Conservation (phyloP, 2,329 filamentous ascomycete genomes). For the Alternaria triticimaculans region DNA sequence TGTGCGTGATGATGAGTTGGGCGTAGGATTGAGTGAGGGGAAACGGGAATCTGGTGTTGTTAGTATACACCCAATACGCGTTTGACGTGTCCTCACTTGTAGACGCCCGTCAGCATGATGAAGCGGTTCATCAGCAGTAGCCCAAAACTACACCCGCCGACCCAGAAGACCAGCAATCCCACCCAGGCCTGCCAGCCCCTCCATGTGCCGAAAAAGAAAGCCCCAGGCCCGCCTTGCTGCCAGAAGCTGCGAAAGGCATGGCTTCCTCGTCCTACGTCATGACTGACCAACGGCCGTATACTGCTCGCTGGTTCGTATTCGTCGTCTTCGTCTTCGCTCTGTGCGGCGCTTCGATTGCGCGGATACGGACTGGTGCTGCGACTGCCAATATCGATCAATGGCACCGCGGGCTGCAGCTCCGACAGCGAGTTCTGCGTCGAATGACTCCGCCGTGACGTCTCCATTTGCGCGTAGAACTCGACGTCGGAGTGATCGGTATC, state of each 20-base stretch:
- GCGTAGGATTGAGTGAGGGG: slow-evolving; percentile 59
- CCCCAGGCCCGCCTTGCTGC: slow-evolving; percentile 55
- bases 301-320: slow-evolving; percentile 46
- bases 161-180: slow-evolving; percentile 56
- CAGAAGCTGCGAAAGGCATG: slow-evolving; percentile 28
- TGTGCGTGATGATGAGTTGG: slow-evolving; percentile 59
- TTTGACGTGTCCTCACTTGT: slow-evolving; percentile 38
- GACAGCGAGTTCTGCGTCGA: slow-evolving; percentile 42
- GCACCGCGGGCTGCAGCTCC: slow-evolving; percentile 50
- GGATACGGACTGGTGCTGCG: slow-evolving; percentile 55
- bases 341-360: slow-evolving; percentile 50
- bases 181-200: slow-evolving; percentile 58
- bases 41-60: slow-evolving; percentile 56
- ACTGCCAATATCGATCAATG: slow-evolving; percentile 53
- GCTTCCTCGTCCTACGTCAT: slow-evolving; percentile 37
- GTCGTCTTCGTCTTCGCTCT: slow-evolving; percentile 58
- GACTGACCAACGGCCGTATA: slow-evolving; percentile 48
- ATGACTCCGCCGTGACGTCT: slow-evolving; percentile 29
- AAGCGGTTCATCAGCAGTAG: slow-evolving; percentile 60
- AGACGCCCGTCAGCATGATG: slow-evolving; percentile 58
- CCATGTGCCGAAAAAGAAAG: slow-evolving; percentile 57
- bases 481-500: slow-evolving; percentile 46
- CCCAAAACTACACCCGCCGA: slow-evolving; percentile 56
- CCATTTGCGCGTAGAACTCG: slow-evolving; percentile 43
- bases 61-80: slow-evolving; percentile 13